Evolutionary conservation across 306 rosid genomes (phyloP), one percentile per base, ranked within the genome.

Genomic region (Lathyrus sativus): DNA sequence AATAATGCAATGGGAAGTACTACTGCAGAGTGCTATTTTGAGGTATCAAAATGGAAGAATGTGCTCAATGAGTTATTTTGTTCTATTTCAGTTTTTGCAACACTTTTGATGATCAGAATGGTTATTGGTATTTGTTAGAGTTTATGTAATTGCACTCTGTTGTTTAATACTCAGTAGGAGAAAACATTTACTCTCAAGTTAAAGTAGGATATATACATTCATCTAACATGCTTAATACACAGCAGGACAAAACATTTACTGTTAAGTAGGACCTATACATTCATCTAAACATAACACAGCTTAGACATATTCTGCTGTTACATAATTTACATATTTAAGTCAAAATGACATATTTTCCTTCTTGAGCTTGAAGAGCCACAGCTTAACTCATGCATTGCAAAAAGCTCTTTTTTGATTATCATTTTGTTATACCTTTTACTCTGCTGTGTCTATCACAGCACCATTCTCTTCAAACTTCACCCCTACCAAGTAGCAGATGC

Each of bases 401-500:
- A 39, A 35, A 35, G 9, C 1, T 35, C 0, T 7, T 35, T 35
- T 35, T 35, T 49, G 8, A 48, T 24, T 13, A 9, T 55, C 10
- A 26, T 42, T 14, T 28, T 45, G 3, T 38, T 28, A 45, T 24
- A n/a, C 13, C 13, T 8, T 45, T 59, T 66, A 82, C 76, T 85
- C 89, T 48, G 80, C 79, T 1, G 85, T 76, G 56, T 86, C 89
- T 45, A 81, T 68, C 70, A 79, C 84, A 11, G 9, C 67, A 7
- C 64, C 85, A 45, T 78, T 86, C 85, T 82, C 96, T 39, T 86
- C 95, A 50, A 78, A 88, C 77, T 84, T 85, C 57, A 93, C 90
- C 45, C 68, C 87, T 78, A 90, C 96, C 82, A 90, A 74, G 74
- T 82, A 93, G 88, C 92, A 73, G 70, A 88, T 80, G 65, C 89